Base-by-base conservation (phyloP, 1,284 basidiomycete species). In the Ganoderma sp. region DNA sequence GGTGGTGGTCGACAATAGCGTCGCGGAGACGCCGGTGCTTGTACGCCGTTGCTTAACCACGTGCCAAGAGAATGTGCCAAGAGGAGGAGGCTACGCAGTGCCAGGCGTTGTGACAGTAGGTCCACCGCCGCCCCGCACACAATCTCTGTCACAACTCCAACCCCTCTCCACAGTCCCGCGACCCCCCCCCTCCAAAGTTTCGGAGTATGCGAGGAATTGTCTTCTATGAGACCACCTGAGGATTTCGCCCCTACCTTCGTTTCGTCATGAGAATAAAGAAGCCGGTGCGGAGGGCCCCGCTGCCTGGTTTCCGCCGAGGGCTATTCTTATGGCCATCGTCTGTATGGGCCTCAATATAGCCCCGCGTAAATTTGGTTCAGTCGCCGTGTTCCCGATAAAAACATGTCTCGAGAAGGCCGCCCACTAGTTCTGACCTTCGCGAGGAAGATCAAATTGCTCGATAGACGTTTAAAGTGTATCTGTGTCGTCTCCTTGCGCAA, bases 381-480 rank as follows among this genome's bases (percentile, higher is more conserved):
- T 59, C n/a, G 14, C 57, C 57, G 9, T 59, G 57, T 39, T 50
- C 48, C 48, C 12, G n/a, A 52, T 52, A 52, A 52, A 52, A 52
- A 52, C 22, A 19, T n/a, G 57, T 17, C 32, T 19, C 28, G 37
- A 58, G 57, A 58, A 58, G 57, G 37, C 19, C 54, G 32, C 57
- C n/a, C 37, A 22, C 14, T 7, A 58, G 37, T 58, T 58, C 57
- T 39, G 34, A 14, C 37, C 57, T 58, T 58, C 57, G 34, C 32
- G n/a, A 58, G 37, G 57, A 58, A 58, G 57, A 58, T 58, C 57
- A 58, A 58, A 14, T 7, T 9, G 14, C 57, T 58, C 54, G 57
- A 58, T 58, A 58, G 57, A 58, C 37, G 32, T 58, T 58, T 58
- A 58, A 34, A n/a, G 7, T 39, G 12, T 0, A 19, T 14, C n/a